A percentile compares a stretch with the other conserved stretches of the same genome.
Evolutionary conservation across 1,139 yeast genomes (phyloP).

Genomic region (Yamadazyma blattariae): DNA sequence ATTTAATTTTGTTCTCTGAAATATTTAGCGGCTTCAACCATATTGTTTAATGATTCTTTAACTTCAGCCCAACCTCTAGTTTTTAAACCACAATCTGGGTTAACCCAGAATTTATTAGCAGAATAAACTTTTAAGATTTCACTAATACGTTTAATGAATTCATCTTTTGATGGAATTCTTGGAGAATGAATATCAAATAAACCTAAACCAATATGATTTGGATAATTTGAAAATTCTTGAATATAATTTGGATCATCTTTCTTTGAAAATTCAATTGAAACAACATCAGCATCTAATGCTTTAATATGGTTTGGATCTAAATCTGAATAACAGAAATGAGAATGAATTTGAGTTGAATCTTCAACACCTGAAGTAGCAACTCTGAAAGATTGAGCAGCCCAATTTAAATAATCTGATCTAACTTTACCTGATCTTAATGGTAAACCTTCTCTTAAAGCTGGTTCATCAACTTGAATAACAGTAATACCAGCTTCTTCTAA

Average conservation of each 20-base stretch:
- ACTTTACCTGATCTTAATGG: constrained; percentile 98
- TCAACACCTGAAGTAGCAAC: constrained; percentile 98
- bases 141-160: constrained; percentile 88
- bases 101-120: constrained; percentile 97
- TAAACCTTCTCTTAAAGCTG: constrained; percentile 99
- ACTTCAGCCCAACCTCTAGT: constrained; percentile 96
- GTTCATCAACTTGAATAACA: constrained; percentile 99
- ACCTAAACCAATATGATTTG: constrained; percentile 99
- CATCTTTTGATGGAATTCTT: constrained; percentile 97
- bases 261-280: constrained; percentile 98
- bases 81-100: constrained; percentile 99
- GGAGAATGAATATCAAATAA: constrained; percentile 99
- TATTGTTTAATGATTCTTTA: constrained; percentile 81
- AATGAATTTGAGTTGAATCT: constrained; percentile 96
- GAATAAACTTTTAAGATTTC: constrained; percentile 97
- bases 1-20: constrained; percentile 64
- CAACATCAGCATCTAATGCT: constrained; percentile 99
- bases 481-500: constrained; percentile 98
- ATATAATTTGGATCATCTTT: constrained; percentile 98
- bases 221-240: constrained; percentile 96
- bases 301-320: constrained; percentile 99
- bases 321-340: constrained; percentile 99
- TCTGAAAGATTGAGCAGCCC: constrained; percentile 99
- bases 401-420: constrained; percentile 92
- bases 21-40: constrained; percentile 98